Conservation (phyloP, 148 eudicot genomes). For the Rhododendron williamsianum region DNA sequence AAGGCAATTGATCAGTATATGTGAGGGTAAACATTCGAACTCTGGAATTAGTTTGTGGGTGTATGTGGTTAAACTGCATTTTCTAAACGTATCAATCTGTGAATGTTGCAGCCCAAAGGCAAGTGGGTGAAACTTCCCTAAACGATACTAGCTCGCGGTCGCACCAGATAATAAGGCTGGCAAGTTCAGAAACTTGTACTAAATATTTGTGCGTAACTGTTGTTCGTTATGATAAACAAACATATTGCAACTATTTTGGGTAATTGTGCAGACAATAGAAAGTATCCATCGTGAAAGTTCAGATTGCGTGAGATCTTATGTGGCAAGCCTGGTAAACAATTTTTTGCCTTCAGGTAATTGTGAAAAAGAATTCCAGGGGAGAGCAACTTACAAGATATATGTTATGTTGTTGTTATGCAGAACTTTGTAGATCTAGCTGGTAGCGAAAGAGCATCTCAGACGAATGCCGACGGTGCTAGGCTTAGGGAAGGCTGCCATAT, state of each 20-base stretch:
- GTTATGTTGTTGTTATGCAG: slow-evolving; percentile 30
- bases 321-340: slow-evolving; percentile 78
- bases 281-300: slow-evolving; percentile 85
- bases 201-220: background rate
- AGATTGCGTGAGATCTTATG: slow-evolving; percentile 72
- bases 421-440: slow-evolving; percentile 98
- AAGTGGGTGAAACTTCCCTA: slow-evolving; percentile 91
- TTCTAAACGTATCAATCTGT: background rate
- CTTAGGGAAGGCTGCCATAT: slow-evolving; percentile 97
- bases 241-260: background rate
- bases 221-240: background rate
- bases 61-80: background rate
- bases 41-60: background rate
- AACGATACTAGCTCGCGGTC: slow-evolving; percentile 91
- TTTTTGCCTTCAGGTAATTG: background rate
- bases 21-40: slow-evolving; percentile 62
- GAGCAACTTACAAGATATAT: background rate
- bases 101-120: slow-evolving; percentile 78
- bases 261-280: slow-evolving; percentile 72
- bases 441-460: slow-evolving; percentile 94
- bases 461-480: slow-evolving; percentile 88
- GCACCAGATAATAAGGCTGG: slow-evolving; percentile 97
- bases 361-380: background rate
- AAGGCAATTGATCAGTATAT: slow-evolving; percentile 63
- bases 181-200: slow-evolving; percentile 18